Evolutionary conservation across 176 grass and related monocot genomes (phyloP).

Genomic region (Elymus sibiricus): DNA sequence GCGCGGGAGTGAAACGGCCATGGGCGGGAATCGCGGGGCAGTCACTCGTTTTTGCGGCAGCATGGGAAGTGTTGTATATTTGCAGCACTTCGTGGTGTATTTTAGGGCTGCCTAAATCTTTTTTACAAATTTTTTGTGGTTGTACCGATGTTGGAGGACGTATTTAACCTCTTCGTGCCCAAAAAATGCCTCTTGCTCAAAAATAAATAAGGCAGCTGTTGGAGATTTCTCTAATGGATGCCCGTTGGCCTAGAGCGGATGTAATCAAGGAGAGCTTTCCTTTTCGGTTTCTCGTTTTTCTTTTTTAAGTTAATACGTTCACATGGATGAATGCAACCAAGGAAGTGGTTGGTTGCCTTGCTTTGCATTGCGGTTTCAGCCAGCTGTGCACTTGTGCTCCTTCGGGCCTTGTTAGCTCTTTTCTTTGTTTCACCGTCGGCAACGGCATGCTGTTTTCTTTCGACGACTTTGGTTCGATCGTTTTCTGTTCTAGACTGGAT

Average conservation of each 20-base stretch:
- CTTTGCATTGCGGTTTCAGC: neutral
- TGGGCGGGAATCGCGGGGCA: too few species aligned
- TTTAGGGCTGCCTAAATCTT: too few species aligned
- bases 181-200: too few species aligned
- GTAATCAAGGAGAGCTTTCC: neutral
- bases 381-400: neutral
- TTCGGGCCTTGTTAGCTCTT: neutral
- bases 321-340: constrained; percentile 20
- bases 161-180: too few species aligned
- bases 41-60: too few species aligned
- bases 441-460: neutral
- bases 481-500: neutral
- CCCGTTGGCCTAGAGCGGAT: neutral
- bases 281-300: neutral
- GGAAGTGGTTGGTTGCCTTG: neutral
- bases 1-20: too few species aligned
- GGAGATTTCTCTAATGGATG: too few species aligned
- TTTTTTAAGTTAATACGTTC: neutral
- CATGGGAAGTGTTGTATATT: too few species aligned
- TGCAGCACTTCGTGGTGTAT: too few species aligned
- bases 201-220: too few species aligned
- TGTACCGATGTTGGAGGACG: too few species aligned
- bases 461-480: neutral
- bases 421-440: neutral
- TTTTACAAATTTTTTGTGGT: too few species aligned